These are phyloP conservation scores for Sicyos baderoa DNA, from an alignment of 306 rosid species.

Conservation along the genomic window DNA sequence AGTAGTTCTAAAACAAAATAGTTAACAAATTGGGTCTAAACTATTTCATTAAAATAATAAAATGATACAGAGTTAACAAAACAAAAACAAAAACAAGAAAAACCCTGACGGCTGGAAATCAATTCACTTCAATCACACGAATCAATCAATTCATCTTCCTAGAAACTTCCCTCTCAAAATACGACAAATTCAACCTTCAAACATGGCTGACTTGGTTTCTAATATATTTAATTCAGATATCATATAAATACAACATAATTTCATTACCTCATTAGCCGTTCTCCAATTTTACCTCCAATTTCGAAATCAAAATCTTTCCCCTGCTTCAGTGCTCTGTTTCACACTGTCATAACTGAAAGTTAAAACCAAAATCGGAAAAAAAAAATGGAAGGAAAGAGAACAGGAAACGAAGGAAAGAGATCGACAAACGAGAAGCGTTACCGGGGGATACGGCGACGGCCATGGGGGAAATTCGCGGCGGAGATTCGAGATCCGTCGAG, in stretches of 20 bases:
- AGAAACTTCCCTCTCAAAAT: not conserved
- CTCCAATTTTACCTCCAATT: slow-evolving; percentile 1
- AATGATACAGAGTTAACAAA: not conserved
- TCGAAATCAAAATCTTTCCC: not conserved
- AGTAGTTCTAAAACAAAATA: too few relatives aligned
- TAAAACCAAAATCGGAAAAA: too few relatives aligned
- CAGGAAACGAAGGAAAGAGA: slow-evolving; percentile 37
- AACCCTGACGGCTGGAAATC: not conserved
- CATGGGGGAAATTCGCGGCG: too few relatives aligned
- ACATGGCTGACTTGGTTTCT: slow-evolving; percentile 17
- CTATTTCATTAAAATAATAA: not conserved
- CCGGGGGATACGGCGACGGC: too few relatives aligned
- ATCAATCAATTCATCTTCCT: not conserved
- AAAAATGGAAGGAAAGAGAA: too few relatives aligned
- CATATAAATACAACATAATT: not conserved
- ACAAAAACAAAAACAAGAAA: not conserved
- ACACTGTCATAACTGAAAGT: not conserved
- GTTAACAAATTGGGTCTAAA: too few relatives aligned
- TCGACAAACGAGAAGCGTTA: too few relatives aligned
- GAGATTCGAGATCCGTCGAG: too few relatives aligned
- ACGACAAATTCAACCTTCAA: slow-evolving; percentile 16
- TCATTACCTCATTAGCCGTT: not conserved
- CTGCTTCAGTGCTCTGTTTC: not conserved
- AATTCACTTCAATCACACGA: not conserved
- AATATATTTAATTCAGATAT: not conserved